Evolutionary conservation across 345 rosid genomes (phyloP).

Genomic region (Pugionium dolabratum): DNA sequence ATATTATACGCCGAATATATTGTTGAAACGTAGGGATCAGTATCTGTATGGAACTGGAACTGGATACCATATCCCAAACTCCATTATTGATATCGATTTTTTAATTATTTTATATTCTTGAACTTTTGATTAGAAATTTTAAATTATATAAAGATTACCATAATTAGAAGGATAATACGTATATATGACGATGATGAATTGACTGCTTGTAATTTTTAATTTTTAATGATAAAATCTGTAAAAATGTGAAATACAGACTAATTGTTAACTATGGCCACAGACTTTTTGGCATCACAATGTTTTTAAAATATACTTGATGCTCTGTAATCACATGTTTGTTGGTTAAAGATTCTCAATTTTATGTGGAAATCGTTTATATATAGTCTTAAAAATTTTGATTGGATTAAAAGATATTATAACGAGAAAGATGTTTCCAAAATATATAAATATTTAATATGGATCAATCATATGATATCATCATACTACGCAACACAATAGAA

Average conservation of each 20-base stretch:
- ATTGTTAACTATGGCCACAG: neutral
- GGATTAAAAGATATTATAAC: neutral
- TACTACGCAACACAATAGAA: constrained; percentile 35
- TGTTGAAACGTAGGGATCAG: constrained; percentile 32
- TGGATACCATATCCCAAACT: constrained; percentile 31
- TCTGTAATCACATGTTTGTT: neutral
- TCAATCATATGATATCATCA: constrained; percentile 28
- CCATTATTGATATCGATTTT: constrained; percentile 21
- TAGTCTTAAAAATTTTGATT: no score
- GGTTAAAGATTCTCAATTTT: neutral
- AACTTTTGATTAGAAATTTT: neutral
- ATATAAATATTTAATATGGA: constrained; percentile 4
- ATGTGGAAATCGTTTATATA: neutral
- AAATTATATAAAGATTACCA: constrained; percentile 3
- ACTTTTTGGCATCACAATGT: neutral
- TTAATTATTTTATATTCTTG: neutral
- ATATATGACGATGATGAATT: constrained; percentile 29
- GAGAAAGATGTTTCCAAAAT: constrained; percentile 3
- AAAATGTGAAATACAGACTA: neutral
- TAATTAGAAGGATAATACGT: constrained; percentile 32
- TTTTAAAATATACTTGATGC: neutral
- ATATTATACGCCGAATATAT: neutral
- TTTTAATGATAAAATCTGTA: constrained; percentile 8
- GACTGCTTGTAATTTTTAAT: constrained; percentile 5
- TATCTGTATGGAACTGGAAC: constrained; percentile 32